Conservation (phyloP, 805 yeast genomes). For the Saccharomycopsis fermentans region DNA sequence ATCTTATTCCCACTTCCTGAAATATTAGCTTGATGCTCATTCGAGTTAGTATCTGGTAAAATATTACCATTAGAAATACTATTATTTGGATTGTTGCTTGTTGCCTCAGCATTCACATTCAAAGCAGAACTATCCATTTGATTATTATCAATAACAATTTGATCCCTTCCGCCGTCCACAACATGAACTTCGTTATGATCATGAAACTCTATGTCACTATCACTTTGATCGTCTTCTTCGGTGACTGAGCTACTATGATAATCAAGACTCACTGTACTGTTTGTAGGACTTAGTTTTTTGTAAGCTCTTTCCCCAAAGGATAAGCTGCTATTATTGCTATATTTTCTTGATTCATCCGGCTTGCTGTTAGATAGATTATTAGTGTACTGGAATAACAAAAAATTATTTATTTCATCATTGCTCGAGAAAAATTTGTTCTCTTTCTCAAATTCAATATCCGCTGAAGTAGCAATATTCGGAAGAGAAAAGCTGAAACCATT, state of each 20-base stretch:
- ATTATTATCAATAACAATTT: neutral
- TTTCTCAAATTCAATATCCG: neutral
- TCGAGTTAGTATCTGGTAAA: neutral
- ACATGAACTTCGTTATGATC: constrained; percentile 1
- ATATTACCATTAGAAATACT: neutral
- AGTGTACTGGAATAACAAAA: neutral
- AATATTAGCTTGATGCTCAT: neutral
- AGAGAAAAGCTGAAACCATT: neutral
- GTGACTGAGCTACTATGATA: constrained; percentile 1
- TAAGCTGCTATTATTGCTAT: neutral
- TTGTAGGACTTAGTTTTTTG: neutral
- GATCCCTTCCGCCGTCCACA: neutral
- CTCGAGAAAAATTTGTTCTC: neutral
- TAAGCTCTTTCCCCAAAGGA: neutral
- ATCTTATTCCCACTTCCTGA: neutral
- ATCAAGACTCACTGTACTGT: neutral
- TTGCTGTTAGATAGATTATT: neutral
- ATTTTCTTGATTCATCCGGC: neutral
- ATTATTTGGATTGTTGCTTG: neutral
- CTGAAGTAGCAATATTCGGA: neutral
- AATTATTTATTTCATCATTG: neutral
- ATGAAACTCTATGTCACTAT: neutral
- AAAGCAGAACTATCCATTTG: neutral
- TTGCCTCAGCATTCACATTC: neutral
- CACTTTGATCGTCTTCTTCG: neutral